phyloP scores from a whole-genome alignment of 2,329 filamentous ascomycete species.

The Aspergillus fischeri region DNA sequence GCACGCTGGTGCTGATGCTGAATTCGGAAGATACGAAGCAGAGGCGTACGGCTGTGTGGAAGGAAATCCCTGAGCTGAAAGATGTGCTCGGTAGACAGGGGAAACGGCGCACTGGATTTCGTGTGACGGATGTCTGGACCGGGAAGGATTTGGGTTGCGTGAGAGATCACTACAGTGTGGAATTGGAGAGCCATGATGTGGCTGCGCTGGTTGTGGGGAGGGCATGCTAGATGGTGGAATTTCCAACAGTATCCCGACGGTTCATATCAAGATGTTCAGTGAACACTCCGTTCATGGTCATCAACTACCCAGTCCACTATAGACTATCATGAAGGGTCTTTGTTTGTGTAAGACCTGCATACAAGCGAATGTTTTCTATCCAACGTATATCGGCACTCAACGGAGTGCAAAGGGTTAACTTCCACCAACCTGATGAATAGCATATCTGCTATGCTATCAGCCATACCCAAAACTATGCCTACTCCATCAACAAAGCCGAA shows the following conservation, averaged over 20 bases:
- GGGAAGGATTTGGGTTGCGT: conserved; percentile 30
- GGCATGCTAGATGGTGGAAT: conserved; percentile 2
- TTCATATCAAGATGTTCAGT: neutral
- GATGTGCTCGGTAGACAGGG: neutral
- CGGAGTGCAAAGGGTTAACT: neutral
- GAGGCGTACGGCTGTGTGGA: conserved; percentile 25
- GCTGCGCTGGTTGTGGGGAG: conserved; percentile 26
- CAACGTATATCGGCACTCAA: neutral
- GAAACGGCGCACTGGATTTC: conserved; percentile 9
- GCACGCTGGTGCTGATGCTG: conserved; percentile 30
- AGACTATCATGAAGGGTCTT: neutral
- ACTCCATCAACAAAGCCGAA: neutral
- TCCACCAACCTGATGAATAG: neutral
- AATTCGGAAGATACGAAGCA: conserved; percentile 23
- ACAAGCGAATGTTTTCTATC: neutral
- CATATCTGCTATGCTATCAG: neutral
- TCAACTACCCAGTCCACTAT: no score
- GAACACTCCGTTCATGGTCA: neutral
- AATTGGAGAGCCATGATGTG: conserved; percentile 27
- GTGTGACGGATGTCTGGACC: conserved; percentile 28
- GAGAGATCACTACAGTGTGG: conserved; percentile 16
- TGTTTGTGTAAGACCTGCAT: neutral
- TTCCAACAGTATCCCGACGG: neutral
- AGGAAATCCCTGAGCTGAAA: conserved; percentile 27
- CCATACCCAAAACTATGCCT: neutral